These are phyloP conservation scores for Cyclotella baltica DNA, from an alignment of 108 stramenopile species.

Conservation along the genomic window DNA sequence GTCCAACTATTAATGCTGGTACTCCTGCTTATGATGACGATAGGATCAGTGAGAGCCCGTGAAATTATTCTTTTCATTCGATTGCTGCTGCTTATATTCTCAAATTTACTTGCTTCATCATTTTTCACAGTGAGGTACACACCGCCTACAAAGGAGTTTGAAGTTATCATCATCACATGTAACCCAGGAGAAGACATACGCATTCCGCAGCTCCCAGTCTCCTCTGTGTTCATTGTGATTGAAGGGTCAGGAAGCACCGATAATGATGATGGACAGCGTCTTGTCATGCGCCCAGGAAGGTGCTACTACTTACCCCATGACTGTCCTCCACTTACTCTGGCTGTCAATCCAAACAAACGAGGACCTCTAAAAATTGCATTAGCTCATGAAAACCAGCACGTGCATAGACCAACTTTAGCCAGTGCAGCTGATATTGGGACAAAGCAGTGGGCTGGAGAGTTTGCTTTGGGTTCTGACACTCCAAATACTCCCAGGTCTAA, in stretches of 20 bases:
- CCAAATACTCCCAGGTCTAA: slow-evolving; percentile 8
- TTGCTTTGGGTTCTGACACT: slow-evolving; percentile 37
- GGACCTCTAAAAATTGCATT: slow-evolving; percentile 79
- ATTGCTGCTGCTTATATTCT: no score
- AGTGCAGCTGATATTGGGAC: slow-evolving; percentile 30
- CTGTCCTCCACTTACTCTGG: slow-evolving; percentile 55
- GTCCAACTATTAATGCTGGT: slow-evolving; percentile 79
- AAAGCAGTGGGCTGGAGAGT: slow-evolving; percentile 54
- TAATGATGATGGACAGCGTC: slow-evolving; percentile 56
- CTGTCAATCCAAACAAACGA: slow-evolving; percentile 58
- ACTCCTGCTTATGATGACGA: slow-evolving; percentile 60
- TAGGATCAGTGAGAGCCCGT: slow-evolving; percentile 62
- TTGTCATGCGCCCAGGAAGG: slow-evolving; percentile 71
- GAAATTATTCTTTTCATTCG: no score
- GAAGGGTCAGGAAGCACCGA: slow-evolving; percentile 79
- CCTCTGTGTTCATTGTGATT: slow-evolving; percentile 72
- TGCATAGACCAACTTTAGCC: slow-evolving; percentile 61
- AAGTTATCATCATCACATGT: slow-evolving; percentile 74
- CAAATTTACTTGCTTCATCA: no score
- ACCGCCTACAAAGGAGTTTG: slow-evolving; percentile 83
- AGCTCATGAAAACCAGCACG: slow-evolving; percentile 73
- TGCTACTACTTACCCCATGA: slow-evolving; percentile 62
- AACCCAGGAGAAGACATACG: slow-evolving; percentile 68
- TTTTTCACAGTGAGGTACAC: slow-evolving; percentile 63
- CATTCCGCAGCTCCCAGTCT: slow-evolving; percentile 60